Base-by-base conservation (phyloP, 768 basidiomycete species). In the Boletellus sp. region DNA sequence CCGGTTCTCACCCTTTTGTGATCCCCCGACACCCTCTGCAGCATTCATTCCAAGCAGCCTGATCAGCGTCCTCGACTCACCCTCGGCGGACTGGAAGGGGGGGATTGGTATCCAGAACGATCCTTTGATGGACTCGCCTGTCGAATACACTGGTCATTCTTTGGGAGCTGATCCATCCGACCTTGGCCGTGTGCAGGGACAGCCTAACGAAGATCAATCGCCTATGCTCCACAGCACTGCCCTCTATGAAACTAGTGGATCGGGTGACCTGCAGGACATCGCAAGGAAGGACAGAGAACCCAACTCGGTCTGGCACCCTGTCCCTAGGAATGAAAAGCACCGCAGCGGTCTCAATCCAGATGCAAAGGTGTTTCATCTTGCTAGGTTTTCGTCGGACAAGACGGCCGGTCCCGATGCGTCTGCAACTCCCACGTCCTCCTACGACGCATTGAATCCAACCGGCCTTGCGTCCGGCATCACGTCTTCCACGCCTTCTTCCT, bases 331-430 rank as follows among this genome's bases (percentile, higher is more conserved):
- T 44, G 75, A 74, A 48, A 80, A 75, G 61, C 70, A 77, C 50
- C 81, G 74, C 72, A 86, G 79, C 62, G 81, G 84, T 7, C 76
- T 93, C 51, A 93, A 93, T 67, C 90, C 90, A 2, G 87, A 86
- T 66, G 90, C 90, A 46, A 90, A 91, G 62, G 89, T 82, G 48
- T 93, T 93, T 72, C 83, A 75, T 61, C 72, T 87, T 43, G 68
- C 72, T 32, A 70, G 60, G 50, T 49, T 54, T 26, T 48, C 53
- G 48, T 43, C 51, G 2, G 51, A 56, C 43, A 53, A 54, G 53
- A 47, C 35, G 12, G 38, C 49, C 38, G 45, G 45, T 41, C 24
- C 40, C 7, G 63, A 62, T 32, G 24, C 34, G 26, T 47, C 64
- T 22, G 19, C 39, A 17, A 20, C 51, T n/a, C 45, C 43, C 17